Percentiles rank a stretch among this genome's conserved stretches.
phyloP scores from a whole-genome alignment of 257 asterid species.

The Nicotiana noctiflora region DNA sequence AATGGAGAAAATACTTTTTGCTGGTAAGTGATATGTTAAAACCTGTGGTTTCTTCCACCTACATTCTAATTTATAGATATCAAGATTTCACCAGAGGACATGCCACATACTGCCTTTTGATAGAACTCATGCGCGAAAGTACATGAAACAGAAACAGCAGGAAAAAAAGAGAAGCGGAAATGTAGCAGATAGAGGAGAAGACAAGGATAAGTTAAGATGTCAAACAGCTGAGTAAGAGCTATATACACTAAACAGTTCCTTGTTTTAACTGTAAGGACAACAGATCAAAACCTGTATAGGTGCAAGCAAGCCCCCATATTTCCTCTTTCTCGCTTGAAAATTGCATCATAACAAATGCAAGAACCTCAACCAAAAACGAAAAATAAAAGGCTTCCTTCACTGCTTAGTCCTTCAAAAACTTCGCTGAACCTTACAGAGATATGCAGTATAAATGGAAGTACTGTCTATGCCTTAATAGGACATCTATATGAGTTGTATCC shows the following conservation, averaged over 20 bases:
- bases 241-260: slow-evolving; percentile 4
- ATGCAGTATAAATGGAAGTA: not conserved
- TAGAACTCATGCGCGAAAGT: not conserved
- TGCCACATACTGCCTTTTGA: not conserved
- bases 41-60: not conserved
- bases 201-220: not conserved
- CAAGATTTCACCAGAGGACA: not conserved
- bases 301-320: not conserved
- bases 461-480: not conserved
- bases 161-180: not conserved
- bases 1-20: too few species aligned
- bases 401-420: not conserved
- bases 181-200: not conserved
- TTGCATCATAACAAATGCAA: not conserved
- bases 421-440: slow-evolving; percentile 1
- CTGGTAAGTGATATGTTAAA: not conserved
- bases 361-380: slow-evolving; percentile 2
- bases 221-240: slow-evolving; percentile 1
- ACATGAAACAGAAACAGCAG: not conserved
- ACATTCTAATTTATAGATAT: not conserved
- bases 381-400: not conserved
- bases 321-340: not conserved
- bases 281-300: not conserved
- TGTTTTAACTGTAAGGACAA: not conserved
- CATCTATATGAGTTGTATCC: slow-evolving; percentile 4